These are phyloP conservation scores for Nicotiana noctiflora DNA, from an alignment of 257 asterid genomes.

Conservation along the genomic window DNA sequence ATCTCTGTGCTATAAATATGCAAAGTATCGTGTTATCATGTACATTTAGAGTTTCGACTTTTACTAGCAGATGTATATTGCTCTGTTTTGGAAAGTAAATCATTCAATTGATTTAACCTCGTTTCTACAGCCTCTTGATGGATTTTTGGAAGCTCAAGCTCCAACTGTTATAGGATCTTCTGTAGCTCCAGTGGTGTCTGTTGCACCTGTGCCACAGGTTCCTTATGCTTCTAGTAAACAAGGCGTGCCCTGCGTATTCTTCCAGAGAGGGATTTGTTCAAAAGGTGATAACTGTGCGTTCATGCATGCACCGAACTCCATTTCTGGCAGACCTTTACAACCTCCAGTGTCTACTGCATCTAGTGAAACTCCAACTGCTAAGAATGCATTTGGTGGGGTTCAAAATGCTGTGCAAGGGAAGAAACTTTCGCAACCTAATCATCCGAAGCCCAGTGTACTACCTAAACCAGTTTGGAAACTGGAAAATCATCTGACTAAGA, in stretches of 20 bases:
- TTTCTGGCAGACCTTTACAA: slow-evolving; percentile 37
- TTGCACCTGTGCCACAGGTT: slow-evolving; percentile 29
- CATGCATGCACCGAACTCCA: slow-evolving; percentile 49
- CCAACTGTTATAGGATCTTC: slow-evolving; percentile 45
- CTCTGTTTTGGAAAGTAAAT: neutral
- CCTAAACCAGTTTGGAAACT: slow-evolving; percentile 22
- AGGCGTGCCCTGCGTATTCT: slow-evolving; percentile 62
- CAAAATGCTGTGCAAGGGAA: slow-evolving; percentile 25
- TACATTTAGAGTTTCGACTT: neutral
- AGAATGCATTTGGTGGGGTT: slow-evolving; percentile 18
- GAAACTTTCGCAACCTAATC: slow-evolving; percentile 25
- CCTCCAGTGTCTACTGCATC: slow-evolving; percentile 16
- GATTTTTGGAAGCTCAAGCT: slow-evolving; percentile 47
- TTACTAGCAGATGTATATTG: neutral
- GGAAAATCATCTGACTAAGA: slow-evolving; percentile 29
- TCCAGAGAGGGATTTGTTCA: slow-evolving; percentile 68
- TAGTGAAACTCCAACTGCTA: slow-evolving; percentile 13
- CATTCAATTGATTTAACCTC: neutral
- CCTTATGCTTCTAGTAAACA: slow-evolving; percentile 47
- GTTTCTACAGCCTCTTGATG: slow-evolving; percentile 73
- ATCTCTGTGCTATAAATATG: neutral
- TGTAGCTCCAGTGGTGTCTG: slow-evolving; percentile 22
- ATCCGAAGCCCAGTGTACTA: slow-evolving; percentile 27
- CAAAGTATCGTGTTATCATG: neutral
- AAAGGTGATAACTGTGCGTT: slow-evolving; percentile 88